Evolutionary conservation across 331 rosid species (phyloP).

Genomic region (Ulmus americana): DNA sequence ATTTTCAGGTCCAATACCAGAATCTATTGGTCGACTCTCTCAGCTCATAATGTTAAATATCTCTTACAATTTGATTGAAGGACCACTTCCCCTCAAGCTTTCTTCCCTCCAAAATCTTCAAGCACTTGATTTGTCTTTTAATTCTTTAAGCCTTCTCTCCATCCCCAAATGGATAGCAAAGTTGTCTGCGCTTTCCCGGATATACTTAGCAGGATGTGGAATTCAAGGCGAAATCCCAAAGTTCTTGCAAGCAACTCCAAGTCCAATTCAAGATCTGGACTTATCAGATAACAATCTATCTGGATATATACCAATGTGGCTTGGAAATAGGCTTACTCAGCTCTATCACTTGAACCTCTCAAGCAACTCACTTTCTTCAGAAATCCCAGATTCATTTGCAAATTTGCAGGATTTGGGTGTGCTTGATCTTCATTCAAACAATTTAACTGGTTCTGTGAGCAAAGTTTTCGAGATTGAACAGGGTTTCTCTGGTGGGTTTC

Average conservation of each 20-base stretch:
- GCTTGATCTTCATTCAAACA: conserved; percentile 72
- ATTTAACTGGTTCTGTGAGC: conserved; percentile 44
- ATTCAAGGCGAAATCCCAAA: conserved; percentile 53
- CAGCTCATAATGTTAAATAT: conserved; percentile 45
- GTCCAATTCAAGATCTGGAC: conserved; percentile 59
- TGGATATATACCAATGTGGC: conserved; percentile 59
- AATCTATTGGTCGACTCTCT: conserved; percentile 50
- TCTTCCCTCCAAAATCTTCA: conserved; percentile 57
- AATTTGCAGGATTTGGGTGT: conserved; percentile 36
- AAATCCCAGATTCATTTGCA: conserved; percentile 44
- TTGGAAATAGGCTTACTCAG: conserved; percentile 39
- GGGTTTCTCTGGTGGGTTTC: conserved; percentile 30
- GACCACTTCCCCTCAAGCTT: conserved; percentile 52
- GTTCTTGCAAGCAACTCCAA: conserved; percentile 20
- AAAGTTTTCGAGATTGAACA: conserved; percentile 29
- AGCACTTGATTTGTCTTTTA: conserved; percentile 58
- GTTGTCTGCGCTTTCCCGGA: conserved; percentile 39
- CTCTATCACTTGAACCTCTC: conserved; percentile 58
- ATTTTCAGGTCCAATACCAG: conserved; percentile 52
- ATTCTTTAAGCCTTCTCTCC: conserved; percentile 41
- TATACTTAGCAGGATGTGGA: conserved; percentile 57
- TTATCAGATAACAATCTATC: conserved; percentile 47
- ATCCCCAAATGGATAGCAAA: conserved; percentile 51
- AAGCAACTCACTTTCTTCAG: conserved; percentile 43
- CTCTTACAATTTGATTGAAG: conserved; percentile 46